Evolutionary conservation across 345 rosid genomes (phyloP), one percentile per base, ranked within the genome.

Genomic region (Melastoma malabathricum): DNA sequence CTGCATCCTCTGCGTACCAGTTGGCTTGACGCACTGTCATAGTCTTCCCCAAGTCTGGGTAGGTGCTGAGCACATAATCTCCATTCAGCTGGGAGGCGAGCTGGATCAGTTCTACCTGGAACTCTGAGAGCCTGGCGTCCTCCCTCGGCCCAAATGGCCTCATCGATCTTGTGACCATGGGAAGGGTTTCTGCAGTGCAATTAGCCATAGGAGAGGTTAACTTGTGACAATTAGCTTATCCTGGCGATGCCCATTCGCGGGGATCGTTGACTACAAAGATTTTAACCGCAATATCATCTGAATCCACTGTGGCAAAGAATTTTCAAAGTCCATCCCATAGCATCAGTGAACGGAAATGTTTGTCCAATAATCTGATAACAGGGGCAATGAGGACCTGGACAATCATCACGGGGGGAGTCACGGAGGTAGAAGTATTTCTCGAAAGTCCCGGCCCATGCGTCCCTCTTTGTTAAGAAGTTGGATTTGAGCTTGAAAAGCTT

Each of bases 391-490:
- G 52, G 29, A 88, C 99, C 97, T 73, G 97, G 97, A 73, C 99
- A 93, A 68, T 93, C 97, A 19, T 74, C 72, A 10, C 99, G 99
- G 0, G 97, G 97, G 61, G 86, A 73, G 47, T 66, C 67, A 3
- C 97, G 97, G 39, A 88, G 61, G 52, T 51, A 18, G 58, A 93
- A 81, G 72, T 76, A 79, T 15, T 67, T 78, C 66, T 88, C 99
- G 12, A 93, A 93, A 45, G 82, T 93, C 60, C 94, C 94, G 57
- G 99, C 99, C 97, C 97, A 93, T 0, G 97, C 97, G 72, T 93
- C 99, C 68, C 97, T 85, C 76, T 88, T 93, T 0, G 99, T 85
- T 53, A 88, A 60, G 74, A 93, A 93, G 69, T 83, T 83, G 0
- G 95, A 88, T 0, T 81, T 81, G 6, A 93, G 77, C 67, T 85